Evolutionary conservation across 129 eudicot genomes (phyloP), one percentile per base, ranked within the genome.

Genomic region (Smallanthus sonchifolius): DNA sequence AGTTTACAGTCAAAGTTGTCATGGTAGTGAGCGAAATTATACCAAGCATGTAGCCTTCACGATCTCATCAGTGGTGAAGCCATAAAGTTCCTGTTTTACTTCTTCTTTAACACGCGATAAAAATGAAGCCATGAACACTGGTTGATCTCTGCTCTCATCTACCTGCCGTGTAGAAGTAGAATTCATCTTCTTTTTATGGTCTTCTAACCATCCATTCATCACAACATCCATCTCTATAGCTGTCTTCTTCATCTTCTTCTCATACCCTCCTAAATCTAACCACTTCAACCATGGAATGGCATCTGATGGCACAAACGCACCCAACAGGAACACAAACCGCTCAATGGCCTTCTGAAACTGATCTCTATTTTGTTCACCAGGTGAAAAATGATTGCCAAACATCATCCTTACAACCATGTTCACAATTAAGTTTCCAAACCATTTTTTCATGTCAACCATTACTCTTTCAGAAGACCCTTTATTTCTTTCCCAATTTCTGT

Each of bases 241-340:
- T 0, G 39, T 75, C 40, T 64, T 48, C 42, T 64, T 75, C 79
- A 75, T 75, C 39, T 48, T 75, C 79, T 64, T 75, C 65, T 36
- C 64, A 17, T 64, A 75, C 51, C 79, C 72, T 49, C 79, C 79
- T 19, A 75, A 47, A 75, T 75, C 79, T 13, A 75, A 36, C 71
- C 71, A 64, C 64, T 72, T 48, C 20, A 75, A 64, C 10, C 40
- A 39, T 1, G 72, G 79, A 37, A 75, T 48, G 30, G 30, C 65
- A 75, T 75, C 79, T 1, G 79, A 75, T 11, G 79, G 79, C 6
- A 64, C 79, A 75, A 75, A 75, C 65, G 7, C 79, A 17, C 71
- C 48, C 49, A 65, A 17, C 28, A 75, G 51, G 19, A 64, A 39
- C 6, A 19, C 4, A 14, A 47, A 75, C 72, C 3, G 24, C 72